Evolutionary conservation across 768 basidiomycete genomes (phyloP).

Genomic region (Lentinula aciculospora): DNA sequence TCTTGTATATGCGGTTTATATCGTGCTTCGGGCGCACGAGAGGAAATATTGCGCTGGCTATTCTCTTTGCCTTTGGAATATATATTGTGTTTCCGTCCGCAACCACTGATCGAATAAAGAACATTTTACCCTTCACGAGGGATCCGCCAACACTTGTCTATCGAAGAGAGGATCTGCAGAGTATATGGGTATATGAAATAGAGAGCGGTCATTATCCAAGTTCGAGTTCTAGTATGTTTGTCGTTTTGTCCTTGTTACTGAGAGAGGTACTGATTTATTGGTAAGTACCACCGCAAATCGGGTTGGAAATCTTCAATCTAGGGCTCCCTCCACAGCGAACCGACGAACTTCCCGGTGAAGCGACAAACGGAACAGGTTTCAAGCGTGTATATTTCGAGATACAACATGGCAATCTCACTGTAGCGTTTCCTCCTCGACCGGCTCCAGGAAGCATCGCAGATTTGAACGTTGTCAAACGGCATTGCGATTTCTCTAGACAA

Average conservation of each 20-base stretch:
- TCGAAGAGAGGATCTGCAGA: constrained; percentile 71
- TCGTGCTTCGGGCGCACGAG: constrained; percentile 52
- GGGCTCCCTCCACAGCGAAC: constrained; percentile 57
- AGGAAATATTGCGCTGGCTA: constrained; percentile 22
- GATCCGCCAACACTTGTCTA: constrained; percentile 73
- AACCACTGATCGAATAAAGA: constrained; percentile 55
- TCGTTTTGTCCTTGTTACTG: background rate
- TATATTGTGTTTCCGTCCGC: constrained; percentile 55
- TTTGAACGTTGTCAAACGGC: constrained; percentile 84
- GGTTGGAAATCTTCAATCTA: constrained; percentile 59
- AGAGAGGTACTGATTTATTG: constrained; percentile 6
- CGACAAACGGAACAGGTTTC: constrained; percentile 65
- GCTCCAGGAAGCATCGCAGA: constrained; percentile 81
- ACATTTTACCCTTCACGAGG: constrained; percentile 39
- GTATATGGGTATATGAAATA: constrained; percentile 96
- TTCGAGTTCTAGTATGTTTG: constrained; percentile 59
- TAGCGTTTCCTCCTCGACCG: constrained; percentile 86
- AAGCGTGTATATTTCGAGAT: constrained; percentile 76
- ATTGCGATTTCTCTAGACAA: constrained; percentile 83
- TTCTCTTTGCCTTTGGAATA: constrained; percentile 42
- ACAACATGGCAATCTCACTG: constrained; percentile 49
- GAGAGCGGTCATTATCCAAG: constrained; percentile 93
- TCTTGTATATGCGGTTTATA: constrained; percentile 51
- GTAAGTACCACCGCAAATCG: constrained; percentile 68
- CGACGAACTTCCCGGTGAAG: constrained; percentile 9